Evolutionary conservation across 768 basidiomycete species (phyloP).

Genomic region (Tulasnella sp.): DNA sequence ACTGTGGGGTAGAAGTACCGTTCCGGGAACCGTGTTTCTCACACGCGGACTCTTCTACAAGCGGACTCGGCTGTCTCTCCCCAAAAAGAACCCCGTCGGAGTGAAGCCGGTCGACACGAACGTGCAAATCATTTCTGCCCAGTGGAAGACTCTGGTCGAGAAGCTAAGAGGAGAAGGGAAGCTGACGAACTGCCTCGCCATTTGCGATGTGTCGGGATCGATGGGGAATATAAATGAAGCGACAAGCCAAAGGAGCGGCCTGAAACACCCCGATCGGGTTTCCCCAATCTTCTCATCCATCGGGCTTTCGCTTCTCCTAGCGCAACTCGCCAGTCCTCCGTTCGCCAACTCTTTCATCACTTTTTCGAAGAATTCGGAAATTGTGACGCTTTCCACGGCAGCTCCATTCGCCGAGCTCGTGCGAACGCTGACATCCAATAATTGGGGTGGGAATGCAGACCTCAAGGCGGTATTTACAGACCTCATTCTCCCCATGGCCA

Average conservation of each 20-base stretch:
- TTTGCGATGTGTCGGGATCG: conserved; percentile 76
- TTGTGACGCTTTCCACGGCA: conserved; percentile 54
- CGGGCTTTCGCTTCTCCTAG: conserved; percentile 66
- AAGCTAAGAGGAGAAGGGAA: conserved; percentile 56
- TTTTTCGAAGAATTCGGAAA: conserved; percentile 58
- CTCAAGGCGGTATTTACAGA: conserved; percentile 63
- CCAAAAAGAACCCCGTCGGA: conserved; percentile 40
- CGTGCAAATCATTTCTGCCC: conserved; percentile 58
- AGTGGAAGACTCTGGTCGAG: conserved; percentile 66
- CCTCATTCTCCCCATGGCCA: conserved; percentile 64
- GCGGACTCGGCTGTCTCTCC: conserved; percentile 40
- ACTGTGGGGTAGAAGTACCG: conserved; percentile 56
- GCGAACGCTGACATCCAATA: conserved; percentile 43
- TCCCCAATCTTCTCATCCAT: conserved; percentile 64
- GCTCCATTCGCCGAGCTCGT: conserved; percentile 47
- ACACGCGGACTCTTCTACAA: conserved; percentile 63
- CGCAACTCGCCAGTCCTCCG: conserved; percentile 63
- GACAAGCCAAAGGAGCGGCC: neutral
- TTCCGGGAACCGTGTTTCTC: conserved; percentile 68
- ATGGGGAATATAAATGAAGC: conserved; percentile 55
- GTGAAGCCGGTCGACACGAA: conserved; percentile 14
- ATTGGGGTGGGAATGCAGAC: conserved; percentile 66
- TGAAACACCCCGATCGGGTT: conserved; percentile 5
- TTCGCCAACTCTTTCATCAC: conserved; percentile 71
- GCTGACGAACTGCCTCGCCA: conserved; percentile 64